Percentiles rank a stretch among this genome's conserved stretches.
These are phyloP conservation scores for Aspergillus sclerotioniger DNA, from an alignment of 495 filamentous ascomycete genomes.

Conservation along the genomic window DNA sequence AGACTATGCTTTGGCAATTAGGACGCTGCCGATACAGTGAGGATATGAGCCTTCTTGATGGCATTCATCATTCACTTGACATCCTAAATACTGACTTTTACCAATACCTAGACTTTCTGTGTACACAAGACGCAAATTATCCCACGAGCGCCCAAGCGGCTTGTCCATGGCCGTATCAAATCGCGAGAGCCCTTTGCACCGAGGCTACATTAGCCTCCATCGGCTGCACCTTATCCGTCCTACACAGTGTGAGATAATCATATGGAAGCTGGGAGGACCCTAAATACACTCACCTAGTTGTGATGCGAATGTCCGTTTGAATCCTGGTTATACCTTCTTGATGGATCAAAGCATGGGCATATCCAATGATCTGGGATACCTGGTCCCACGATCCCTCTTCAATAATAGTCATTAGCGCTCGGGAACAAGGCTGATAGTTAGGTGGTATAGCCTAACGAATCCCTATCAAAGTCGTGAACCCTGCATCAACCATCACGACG, in stretches of 20 bases:
- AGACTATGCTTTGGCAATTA: background rate
- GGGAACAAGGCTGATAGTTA: background rate
- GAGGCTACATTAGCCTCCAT: slow-evolving; percentile 16
- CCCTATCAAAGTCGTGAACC: no score
- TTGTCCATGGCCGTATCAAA: background rate
- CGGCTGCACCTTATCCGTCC: slow-evolving; percentile 28
- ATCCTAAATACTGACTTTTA: background rate
- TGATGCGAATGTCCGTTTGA: slow-evolving; percentile 79
- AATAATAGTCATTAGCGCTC: background rate
- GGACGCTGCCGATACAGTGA: background rate
- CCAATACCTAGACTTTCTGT: background rate
- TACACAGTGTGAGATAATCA: slow-evolving; percentile 8
- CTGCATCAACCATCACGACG: no score
- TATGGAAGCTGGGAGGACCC: background rate
- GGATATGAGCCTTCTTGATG: background rate
- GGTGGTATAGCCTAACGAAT: no score
- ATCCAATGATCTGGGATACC: slow-evolving; percentile 74
- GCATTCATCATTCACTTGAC: background rate
- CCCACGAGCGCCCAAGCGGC: background rate
- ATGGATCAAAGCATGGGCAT: slow-evolving; percentile 78
- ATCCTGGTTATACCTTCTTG: slow-evolving; percentile 68
- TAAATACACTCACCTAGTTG: slow-evolving; percentile 59
- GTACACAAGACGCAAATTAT: background rate
- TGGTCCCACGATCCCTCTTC: slow-evolving; percentile 83
- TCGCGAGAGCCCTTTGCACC: slow-evolving; percentile 20